Base-by-base conservation (phyloP, 179 eudicot species). In the Spinacia oleracea region DNA sequence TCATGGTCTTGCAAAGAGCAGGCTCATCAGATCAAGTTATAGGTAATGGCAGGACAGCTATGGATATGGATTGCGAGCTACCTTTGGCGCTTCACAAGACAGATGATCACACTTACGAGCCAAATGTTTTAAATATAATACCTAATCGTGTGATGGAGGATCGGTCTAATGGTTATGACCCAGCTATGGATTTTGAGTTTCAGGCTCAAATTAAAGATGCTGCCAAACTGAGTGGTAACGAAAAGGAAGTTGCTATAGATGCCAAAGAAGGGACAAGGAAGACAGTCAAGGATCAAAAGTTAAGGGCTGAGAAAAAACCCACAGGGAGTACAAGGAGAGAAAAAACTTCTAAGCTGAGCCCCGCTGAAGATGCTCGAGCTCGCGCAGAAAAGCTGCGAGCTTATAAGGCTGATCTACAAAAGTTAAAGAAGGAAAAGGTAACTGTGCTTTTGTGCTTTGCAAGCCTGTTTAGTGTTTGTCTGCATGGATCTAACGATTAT, bases 371-470 rank as follows among this genome's bases (percentile, higher is more conserved):
- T 78, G 98, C 99, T 23, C 90, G 94, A 53, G 97, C 97, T 73
- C 99, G 99, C 76, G 99, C 99, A 64, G 98, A 96, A 74, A 92
- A 60, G 77, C 77, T 96, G 78, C 87, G 99, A 74, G 77, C 92
- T 68, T 96, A 79, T 79, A 96, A 96, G 91, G 98, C 99, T 77
- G 99, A 96, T 84, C 90, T 94, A 72, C 98, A 92, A 86, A 94
- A 92, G 88, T 79, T 85, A 84, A 96, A 89, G 85, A 96, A 94
- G 81, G 96, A 91, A 84, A 85, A 94, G 97, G 99, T 96, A 88
- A 88, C 34, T 50, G 14, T 66, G 73, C 48, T 81, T 48, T 16
- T 20, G 18, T 27, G 43, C 53, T 60, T 60, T 56, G 73, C 27
- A 31, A 6, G 66, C 25, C 56, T 46, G n/a, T 66, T 43, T 31